Evolutionary conservation across 495 filamentous ascomycete species (phyloP).

Genomic region (Lasiosphaeria hispida): DNA sequence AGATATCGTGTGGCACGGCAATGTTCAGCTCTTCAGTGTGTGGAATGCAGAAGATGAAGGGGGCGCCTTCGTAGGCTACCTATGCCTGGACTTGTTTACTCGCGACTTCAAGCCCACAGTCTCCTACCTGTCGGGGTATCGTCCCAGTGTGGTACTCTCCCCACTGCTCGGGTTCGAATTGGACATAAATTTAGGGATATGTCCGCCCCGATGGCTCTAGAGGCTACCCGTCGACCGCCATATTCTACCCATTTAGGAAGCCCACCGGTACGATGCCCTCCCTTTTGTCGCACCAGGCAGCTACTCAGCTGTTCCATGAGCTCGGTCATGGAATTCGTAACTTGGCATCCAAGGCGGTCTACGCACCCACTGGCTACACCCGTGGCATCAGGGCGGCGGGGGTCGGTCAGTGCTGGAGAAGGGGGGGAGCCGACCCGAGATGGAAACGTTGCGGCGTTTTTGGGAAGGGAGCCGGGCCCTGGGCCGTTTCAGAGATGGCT

Average conservation of each 20-base stretch:
- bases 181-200: conserved; percentile 47
- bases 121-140: conserved; percentile 56
- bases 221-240: conserved; percentile 64
- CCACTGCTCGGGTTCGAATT: conserved; percentile 10
- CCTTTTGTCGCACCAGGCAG: conserved; percentile 69
- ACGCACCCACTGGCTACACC: conserved; percentile 54
- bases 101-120: conserved; percentile 64
- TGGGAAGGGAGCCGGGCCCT: background rate
- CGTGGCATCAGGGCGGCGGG: conserved; percentile 8
- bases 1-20: conserved; percentile 76
- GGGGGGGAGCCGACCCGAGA: background rate
- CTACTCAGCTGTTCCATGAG: conserved; percentile 72
- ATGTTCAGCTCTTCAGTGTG: conserved; percentile 67
- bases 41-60: conserved; percentile 66
- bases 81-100: conserved; percentile 68
- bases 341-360: conserved; percentile 61
- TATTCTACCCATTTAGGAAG: conserved; percentile 73
- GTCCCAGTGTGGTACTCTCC: conserved; percentile 35
- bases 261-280: conserved; percentile 66
- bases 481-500: background rate
- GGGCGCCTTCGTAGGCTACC: conserved; percentile 65
- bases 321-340: conserved; percentile 65
- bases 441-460: background rate
- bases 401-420: background rate
- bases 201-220: conserved; percentile 56